Base-by-base conservation (phyloP, 139 green algal species). In the Chlorella sorokiniana region DNA sequence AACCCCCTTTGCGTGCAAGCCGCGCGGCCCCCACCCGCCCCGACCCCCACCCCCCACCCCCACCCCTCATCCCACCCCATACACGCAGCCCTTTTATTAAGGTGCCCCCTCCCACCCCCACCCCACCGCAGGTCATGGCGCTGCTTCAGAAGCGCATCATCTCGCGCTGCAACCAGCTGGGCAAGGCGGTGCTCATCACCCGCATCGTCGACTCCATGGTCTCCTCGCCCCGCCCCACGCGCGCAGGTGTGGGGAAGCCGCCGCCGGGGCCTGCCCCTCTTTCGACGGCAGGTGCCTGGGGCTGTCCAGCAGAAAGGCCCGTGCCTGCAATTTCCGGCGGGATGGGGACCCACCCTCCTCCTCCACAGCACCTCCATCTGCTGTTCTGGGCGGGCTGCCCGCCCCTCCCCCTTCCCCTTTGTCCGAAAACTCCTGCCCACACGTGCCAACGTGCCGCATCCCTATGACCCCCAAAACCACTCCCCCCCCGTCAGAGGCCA, bases 151-250 rank as follows among this genome's bases (percentile, higher is more conserved):
- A 95, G 78, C 69, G 69, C 23, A 75, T 84, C 48, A 73, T 94
- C 63, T 65, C 33, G 41, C 65, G 64, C 16, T 91, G 86, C 88
- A 93, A 93, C 79, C 73, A 51, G 61, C 79, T 87, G 33, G 93
- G 95, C 85, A 97, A 96, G 90, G 94, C 95, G 1, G 88, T 95
- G 29, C 89, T 94, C 54, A 85, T 97, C 23, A 98, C 95, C 1
- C 91, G 94, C 51, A 89, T 98, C 42, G 90, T 98, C 35, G 95
- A 98, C 87, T 96, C 93, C 44, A 98, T 98, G 95, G 79, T 88
- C 6, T 79, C 81, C 1, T 84, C 84, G 29, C 88, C 88, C 10
- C 84, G 88, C 1, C 83, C 81, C 25, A 85, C 86, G 38, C 86
- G 48, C 11, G 94, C 94, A 27, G 94, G 97, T 83, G 92, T 18